Base-by-base conservation (phyloP, 352 stramenopile species). In the Phytophthora tentaculata region DNA sequence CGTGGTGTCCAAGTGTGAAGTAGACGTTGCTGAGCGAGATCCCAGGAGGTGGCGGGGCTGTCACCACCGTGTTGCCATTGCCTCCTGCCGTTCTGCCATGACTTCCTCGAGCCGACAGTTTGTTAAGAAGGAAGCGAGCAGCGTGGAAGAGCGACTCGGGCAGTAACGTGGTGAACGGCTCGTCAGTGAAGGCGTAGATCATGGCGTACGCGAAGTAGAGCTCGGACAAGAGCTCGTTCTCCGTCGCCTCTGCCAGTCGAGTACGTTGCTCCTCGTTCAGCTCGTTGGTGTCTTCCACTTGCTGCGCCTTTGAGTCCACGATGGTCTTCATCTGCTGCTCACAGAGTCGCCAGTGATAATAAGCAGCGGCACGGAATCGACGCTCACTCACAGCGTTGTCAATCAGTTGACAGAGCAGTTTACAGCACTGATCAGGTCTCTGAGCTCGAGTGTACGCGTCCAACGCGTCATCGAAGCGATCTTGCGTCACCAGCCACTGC, bases 151-250 rank as follows among this genome's bases (percentile, higher is more conserved):
- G 77, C 32, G 94, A 78, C 59, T 98, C 92, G 0, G 96, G 91
- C 49, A 96, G 77, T 29, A 98, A 71, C 16, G 78, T 96, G 32
- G 92, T 98, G 75, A 98, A 99, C 9, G 96, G 96, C 62, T 98
- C 95, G 29, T 97, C 91, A 1, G 95, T 98, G 83, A 96, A 98
- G 2, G 81, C 78, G 64, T 96, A 97, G 28, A 99, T 84, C 83
- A 92, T 84, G 28, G 91, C 74, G 74, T 98, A 99, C 6, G 94
- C 93, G 61, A 96, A 98, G 79, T 99, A 98, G 23, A 97, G 69
- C 58, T 98, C 87, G 10, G 94, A 96, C 17, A 84, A 56, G n/a
- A 73, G 58, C 58, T 96, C 88, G 56, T 87, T 92, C 59, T 94
- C 76, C 5, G 81, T 52, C 2, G 85, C 86, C 7, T 71, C 67